Conservation (phyloP, 2,329 filamentous ascomycete genomes). For the Verticillium alfalfae region DNA sequence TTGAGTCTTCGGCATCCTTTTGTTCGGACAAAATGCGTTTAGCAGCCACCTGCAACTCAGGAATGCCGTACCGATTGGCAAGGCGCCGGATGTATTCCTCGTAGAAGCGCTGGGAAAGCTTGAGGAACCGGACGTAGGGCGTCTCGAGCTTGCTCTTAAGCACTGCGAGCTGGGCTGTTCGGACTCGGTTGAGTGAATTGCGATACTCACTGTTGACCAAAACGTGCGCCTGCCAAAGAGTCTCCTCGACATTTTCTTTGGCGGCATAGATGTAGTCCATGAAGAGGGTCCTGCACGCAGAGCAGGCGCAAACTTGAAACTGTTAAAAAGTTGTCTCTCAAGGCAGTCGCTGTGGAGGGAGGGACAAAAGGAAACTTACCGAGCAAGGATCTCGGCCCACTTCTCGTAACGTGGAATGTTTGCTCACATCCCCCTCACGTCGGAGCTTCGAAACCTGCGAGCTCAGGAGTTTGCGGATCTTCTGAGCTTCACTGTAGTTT, state of each 20-base stretch:
- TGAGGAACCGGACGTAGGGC: conserved; percentile 78
- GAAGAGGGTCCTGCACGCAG: conserved; percentile 67
- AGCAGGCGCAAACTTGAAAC: conserved; percentile 58
- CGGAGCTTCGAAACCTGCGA: conserved; percentile 38
- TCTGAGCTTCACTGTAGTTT: conserved; percentile 31
- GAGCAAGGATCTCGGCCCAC: conserved; percentile 35
- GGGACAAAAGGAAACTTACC: conserved; percentile 22
- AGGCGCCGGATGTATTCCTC: conserved; percentile 77
- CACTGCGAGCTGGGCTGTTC: conserved; percentile 46
- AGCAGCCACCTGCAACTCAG: conserved; percentile 40
- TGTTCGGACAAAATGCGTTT: conserved; percentile 29
- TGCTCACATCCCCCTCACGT: conserved; percentile 25
- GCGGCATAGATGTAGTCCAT: conserved; percentile 63
- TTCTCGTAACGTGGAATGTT: conserved; percentile 37
- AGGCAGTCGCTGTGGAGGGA: background rate
- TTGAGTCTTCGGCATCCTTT: background rate
- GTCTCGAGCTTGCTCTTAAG: conserved; percentile 74
- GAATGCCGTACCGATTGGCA: conserved; percentile 52
- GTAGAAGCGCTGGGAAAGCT: conserved; percentile 84
- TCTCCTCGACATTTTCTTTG: conserved; percentile 58
- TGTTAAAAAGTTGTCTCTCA: conserved; percentile 4
- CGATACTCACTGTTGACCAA: conserved; percentile 75
- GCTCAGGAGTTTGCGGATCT: conserved; percentile 33
- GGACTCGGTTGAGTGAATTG: conserved; percentile 55
- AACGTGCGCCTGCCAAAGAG: conserved; percentile 74